Conservation (phyloP, 768 basidiomycete genomes). For the Infundibulicybe gibba region DNA sequence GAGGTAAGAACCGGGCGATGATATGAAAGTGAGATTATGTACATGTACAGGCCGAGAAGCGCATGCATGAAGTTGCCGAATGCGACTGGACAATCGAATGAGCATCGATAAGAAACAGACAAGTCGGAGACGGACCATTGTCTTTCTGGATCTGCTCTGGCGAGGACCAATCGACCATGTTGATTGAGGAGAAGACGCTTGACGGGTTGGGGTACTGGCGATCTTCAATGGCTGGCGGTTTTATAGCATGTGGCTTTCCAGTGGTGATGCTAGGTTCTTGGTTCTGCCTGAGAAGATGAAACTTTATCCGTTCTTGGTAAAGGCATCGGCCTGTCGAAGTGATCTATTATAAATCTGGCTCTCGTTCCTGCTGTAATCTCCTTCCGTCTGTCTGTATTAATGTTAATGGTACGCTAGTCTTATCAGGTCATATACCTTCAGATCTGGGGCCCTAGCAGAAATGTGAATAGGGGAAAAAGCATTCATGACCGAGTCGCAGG, state of each 20-base stretch:
- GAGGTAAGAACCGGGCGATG: conserved; percentile 5
- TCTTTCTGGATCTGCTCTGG: conserved; percentile 41
- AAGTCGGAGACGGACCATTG: conserved; percentile 27
- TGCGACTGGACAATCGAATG: conserved; percentile 23
- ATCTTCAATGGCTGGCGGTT: too few species aligned
- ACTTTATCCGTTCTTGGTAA: neutral
- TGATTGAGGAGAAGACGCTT: neutral
- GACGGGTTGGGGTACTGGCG: too few species aligned
- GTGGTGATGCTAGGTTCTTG: neutral
- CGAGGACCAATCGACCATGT: conserved; percentile 61
- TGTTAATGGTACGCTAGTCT: too few species aligned
- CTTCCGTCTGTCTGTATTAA: too few species aligned
- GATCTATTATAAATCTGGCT: too few species aligned
- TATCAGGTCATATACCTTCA: too few species aligned
- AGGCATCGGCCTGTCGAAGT: too few species aligned
- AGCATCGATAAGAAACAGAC: neutral
- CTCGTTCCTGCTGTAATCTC: too few species aligned
- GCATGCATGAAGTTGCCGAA: conserved; percentile 59
- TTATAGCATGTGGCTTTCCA: too few species aligned
- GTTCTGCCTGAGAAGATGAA: neutral
- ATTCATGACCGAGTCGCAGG: too few species aligned
- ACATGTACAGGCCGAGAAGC: conserved; percentile 60
- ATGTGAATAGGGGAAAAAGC: too few species aligned
- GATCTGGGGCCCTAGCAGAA: too few species aligned
- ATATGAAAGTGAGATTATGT: conserved; percentile 15